phyloP scores from a whole-genome alignment of 2,329 filamentous ascomycete genomes.

The Phaeosphaeriaceae sp. region DNA sequence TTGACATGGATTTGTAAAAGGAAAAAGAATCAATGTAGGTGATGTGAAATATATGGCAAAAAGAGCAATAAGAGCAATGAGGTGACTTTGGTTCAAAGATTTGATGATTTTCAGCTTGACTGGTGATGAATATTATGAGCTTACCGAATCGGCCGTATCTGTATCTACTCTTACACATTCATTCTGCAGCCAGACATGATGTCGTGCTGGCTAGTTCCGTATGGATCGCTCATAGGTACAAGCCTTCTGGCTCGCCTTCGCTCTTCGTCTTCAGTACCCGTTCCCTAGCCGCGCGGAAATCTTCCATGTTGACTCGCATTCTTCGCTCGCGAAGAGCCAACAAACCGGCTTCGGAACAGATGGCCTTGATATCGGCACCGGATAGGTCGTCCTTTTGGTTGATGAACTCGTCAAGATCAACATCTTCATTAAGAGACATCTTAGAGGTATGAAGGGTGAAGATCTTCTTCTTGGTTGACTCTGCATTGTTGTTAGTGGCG shows the following conservation, averaged over 20 bases:
- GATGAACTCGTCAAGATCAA: conserved; percentile 99
- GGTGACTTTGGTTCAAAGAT: neutral
- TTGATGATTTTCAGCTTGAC: neutral
- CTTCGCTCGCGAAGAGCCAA: conserved; percentile 92
- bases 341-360: conserved; percentile 95
- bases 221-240: conserved; percentile 79
- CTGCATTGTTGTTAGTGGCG: conserved; percentile 65
- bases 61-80: neutral
- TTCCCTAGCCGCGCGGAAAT: conserved; percentile 92
- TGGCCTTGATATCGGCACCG: conserved; percentile 98
- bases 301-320: conserved; percentile 99
- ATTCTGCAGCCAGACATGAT: neutral
- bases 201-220: neutral
- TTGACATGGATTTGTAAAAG: too few species aligned
- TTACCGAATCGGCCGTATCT: conserved; percentile 6
- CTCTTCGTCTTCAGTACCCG: conserved; percentile 97
- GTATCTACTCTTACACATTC: conserved; percentile 27
- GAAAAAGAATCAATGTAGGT: neutral
- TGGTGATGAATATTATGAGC: conserved; percentile 8
- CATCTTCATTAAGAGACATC: conserved; percentile 96
- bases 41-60: neutral
- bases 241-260: conserved; percentile 95
- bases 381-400: conserved; percentile 95
- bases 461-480: conserved; percentile 97
- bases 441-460: conserved; percentile 98